Conservation (phyloP, 306 rosid genomes). For the Vigna radiata region DNA sequence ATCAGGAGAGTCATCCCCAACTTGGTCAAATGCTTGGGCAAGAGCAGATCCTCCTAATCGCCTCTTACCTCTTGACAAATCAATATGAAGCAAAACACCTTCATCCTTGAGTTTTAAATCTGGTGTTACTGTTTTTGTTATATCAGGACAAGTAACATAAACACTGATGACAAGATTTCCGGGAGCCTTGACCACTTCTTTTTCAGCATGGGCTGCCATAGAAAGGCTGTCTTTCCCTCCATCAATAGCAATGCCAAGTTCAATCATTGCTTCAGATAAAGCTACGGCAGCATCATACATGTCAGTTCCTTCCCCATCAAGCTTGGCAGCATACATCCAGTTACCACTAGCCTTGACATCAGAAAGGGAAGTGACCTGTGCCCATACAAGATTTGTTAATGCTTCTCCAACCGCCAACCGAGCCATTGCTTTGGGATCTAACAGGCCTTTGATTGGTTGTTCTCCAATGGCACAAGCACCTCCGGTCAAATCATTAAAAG, state of each 20-base stretch:
- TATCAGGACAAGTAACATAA: conserved; percentile 91
- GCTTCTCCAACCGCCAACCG: conserved; percentile 96
- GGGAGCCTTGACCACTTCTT: conserved; percentile 90
- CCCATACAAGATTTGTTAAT: conserved; percentile 95
- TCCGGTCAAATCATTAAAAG: conserved; percentile 72
- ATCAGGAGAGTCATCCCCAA: conserved; percentile 83
- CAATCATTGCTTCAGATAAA: conserved; percentile 83
- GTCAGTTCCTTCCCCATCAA: conserved; percentile 92
- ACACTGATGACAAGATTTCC: conserved; percentile 93
- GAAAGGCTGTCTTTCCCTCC: conserved; percentile 96
- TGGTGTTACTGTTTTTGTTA: conserved; percentile 88
- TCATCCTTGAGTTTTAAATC: conserved; percentile 82
- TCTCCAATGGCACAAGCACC: conserved; percentile 96
- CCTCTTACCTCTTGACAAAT: conserved; percentile 77
- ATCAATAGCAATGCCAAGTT: conserved; percentile 91
- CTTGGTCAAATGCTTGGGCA: conserved; percentile 89
- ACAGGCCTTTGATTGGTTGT: conserved; percentile 86
- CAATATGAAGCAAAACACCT: conserved; percentile 83
- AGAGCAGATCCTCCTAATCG: conserved; percentile 91
- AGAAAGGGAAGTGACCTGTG: conserved; percentile 80
- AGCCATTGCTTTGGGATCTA: conserved; percentile 95
- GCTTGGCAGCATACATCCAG: conserved; percentile 98
- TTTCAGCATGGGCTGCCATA: conserved; percentile 86
- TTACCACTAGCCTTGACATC: conserved; percentile 95
- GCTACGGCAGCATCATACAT: conserved; percentile 88